Base-by-base conservation (phyloP, 306 rosid genomes). In the Echinosophora koreensis region DNA sequence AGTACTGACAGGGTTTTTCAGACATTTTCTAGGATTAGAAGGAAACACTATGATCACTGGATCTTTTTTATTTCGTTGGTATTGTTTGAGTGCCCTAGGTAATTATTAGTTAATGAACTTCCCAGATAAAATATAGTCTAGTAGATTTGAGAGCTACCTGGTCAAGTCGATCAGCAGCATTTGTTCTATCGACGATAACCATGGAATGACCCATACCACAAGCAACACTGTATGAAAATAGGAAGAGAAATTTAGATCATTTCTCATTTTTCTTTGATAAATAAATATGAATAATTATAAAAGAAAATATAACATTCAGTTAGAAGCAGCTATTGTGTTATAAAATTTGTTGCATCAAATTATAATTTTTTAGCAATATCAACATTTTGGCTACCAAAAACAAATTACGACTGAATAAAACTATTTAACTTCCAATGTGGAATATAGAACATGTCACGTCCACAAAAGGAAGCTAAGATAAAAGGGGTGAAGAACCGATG, bases 171-270 rank as follows among this genome's bases (percentile, higher is more conserved):
- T 92, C 97, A 27, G 69, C 92, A 76, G 80, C 58, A 87, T 81
- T 84, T 77, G 88, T 80, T 85, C 92, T 88, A 85, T 95, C 98
- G 66, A 95, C 97, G 30, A 95, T 61, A 41, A 89, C 94, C 98
- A 95, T 91, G 47, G 99, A 95, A 80, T 90, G 96, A 52, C 89
- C 90, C 86, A 87, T 38, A 62, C 97, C 97, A 86, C 97, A 92
- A 74, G 97, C 96, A 87, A 90, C 99, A 65, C 99, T 95, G 90
- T 38, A 81, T 46, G 55, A 66, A 61, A 80, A 86, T n/a, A 73
- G 59, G 62, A 22, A 22, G 30, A 70, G 55, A 51, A 44, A 67
- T 11, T 74, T 11, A 77, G 38, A 60, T 67, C 56, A 69, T 56
- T 67, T 13, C 14, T 41, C 64, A 71, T 58, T 15, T 80, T 2